Percentiles rank a stretch among this genome's conserved stretches.
Conservation (phyloP, 163 green algal genomes). For the Scenedesmus sp. region DNA sequence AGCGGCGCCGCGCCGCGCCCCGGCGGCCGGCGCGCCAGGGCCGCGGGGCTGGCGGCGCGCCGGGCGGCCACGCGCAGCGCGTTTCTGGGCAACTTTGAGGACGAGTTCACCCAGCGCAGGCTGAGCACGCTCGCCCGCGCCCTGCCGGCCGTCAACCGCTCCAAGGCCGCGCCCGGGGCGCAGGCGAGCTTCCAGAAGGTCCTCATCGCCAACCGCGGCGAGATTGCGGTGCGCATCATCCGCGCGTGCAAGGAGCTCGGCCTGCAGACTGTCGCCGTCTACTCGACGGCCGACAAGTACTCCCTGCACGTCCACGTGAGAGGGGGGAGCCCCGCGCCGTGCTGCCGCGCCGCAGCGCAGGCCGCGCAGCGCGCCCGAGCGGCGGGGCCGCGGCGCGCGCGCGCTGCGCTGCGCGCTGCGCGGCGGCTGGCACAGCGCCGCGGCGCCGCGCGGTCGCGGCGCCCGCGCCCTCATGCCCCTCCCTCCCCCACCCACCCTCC, state of each 20-base stretch:
- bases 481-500: too few relatives aligned
- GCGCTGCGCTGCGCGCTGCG: too few relatives aligned
- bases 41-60: background rate
- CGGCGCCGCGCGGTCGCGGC: too few relatives aligned
- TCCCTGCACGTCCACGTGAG: conserved; percentile 87
- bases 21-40: background rate
- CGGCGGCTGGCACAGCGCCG: too few relatives aligned
- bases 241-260: conserved; percentile 92
- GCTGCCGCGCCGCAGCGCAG: background rate
- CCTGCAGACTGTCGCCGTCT: conserved; percentile 93
- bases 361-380: too few relatives aligned
- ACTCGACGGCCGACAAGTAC: conserved; percentile 89
- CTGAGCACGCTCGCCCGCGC: conserved; percentile 17
- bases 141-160: conserved; percentile 15
- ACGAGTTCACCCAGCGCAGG: conserved; percentile 26
- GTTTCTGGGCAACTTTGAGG: conserved; percentile 29
- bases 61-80: conserved; percentile 23
- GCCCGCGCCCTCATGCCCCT: too few relatives aligned
- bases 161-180: background rate
- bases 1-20: too few relatives aligned
- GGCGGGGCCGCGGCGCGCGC: too few relatives aligned
- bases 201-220: conserved; percentile 91
- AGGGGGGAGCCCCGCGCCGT: background rate
- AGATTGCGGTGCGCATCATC: conserved; percentile 95
- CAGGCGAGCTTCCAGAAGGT: conserved; percentile 73